These are phyloP conservation scores for Elymus sibiricus DNA, from an alignment of 176 grass and related monocot genomes.

Conservation along the genomic window DNA sequence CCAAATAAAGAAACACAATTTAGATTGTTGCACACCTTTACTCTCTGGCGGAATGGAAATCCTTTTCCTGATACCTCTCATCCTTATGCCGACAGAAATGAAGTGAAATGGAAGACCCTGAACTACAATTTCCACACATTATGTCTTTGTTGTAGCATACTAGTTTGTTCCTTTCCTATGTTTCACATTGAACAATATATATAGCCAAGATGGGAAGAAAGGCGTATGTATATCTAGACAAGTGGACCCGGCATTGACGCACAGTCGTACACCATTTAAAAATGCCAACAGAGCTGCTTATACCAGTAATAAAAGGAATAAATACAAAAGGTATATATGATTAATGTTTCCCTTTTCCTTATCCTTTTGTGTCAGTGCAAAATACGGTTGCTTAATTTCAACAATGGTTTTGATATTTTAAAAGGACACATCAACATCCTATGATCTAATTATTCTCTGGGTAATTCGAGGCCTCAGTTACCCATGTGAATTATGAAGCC, in stretches of 20 bases:
- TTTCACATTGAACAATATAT: neutral
- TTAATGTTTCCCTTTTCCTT: no score
- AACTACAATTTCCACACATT: neutral
- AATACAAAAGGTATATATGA: no score
- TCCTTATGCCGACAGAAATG: neutral
- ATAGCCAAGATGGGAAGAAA: neutral
- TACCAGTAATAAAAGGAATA: no score
- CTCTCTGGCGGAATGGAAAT: neutral
- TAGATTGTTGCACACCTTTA: neutral
- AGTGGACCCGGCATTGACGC: neutral
- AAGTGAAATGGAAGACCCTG: neutral
- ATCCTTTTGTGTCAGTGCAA: no score
- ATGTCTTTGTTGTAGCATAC: neutral
- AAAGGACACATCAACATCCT: no score
- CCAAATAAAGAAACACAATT: neutral
- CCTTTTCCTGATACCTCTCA: neutral
- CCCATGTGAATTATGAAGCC: no score
- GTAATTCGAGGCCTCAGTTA: no score
- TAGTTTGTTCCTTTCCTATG: neutral
- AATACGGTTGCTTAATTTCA: no score
- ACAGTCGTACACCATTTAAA: neutral
- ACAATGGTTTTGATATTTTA: no score
- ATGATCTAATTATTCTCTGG: no score
- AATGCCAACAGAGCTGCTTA: no score
- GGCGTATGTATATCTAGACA: neutral